Evolutionary conservation across 2,329 filamentous ascomycete species (phyloP).

Genomic region (Leptodontidium sp.): DNA sequence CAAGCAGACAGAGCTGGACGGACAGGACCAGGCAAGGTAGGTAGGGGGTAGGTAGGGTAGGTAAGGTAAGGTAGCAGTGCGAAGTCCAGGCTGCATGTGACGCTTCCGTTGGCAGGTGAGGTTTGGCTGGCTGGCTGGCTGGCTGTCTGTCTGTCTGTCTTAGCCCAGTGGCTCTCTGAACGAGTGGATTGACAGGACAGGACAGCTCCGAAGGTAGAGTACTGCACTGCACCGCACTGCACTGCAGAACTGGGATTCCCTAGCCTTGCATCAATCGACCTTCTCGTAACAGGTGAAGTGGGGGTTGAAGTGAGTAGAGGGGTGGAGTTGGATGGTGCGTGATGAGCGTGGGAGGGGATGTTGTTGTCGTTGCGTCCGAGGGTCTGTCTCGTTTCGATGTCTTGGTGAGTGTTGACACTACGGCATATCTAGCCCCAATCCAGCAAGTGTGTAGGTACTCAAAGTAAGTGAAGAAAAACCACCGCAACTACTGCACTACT

Average conservation of each 20-base stretch:
- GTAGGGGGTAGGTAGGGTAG: too few species aligned
- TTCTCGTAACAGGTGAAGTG: neutral
- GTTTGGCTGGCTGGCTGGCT: neutral
- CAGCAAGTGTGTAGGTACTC: neutral
- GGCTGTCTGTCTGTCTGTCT: neutral
- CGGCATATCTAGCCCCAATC: neutral
- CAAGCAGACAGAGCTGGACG: neutral
- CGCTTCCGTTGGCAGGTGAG: conserved; percentile 3
- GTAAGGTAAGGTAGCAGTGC: neutral
- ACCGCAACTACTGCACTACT: neutral
- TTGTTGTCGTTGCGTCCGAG: neutral
- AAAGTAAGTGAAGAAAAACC: neutral
- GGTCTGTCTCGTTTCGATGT: neutral
- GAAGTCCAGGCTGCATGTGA: conserved; percentile 8
- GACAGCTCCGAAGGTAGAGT: neutral
- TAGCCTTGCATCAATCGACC: conserved; percentile 4
- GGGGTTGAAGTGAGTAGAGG: neutral
- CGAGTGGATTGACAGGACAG: conserved; percentile 1
- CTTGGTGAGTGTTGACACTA: conserved; percentile 4
- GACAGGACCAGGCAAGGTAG: too few species aligned
- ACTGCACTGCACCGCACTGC: neutral
- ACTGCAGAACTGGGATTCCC: conserved; percentile 8
- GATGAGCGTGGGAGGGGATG: neutral
- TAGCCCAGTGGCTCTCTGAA: neutral
- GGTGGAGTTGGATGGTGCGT: neutral